Base-by-base conservation (phyloP, 805 yeast genomes). In the Candida succiphila region DNA sequence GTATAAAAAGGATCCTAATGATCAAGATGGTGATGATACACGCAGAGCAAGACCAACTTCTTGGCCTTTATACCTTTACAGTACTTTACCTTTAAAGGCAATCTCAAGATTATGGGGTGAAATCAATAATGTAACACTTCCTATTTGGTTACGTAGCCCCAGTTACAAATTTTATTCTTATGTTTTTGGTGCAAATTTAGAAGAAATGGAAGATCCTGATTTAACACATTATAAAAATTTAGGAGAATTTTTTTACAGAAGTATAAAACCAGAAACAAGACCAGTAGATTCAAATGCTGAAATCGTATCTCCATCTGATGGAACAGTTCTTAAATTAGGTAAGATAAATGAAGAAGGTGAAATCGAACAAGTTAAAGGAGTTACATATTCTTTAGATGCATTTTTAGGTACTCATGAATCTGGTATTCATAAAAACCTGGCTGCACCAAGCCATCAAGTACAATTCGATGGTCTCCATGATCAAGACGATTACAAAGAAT, bases 311-410 rank as follows among this genome's bases (percentile, higher is more conserved):
- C 99, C 99, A 3, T 77, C 95, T 37, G 99, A 92, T 58, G 99
- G 99, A 17, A 78, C 72, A 42, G 80, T 92, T 14, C 62, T 92
- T 38, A 88, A 85, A 46, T 71, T 85, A 38, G 99, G 99, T 17
- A 74, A 84, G 26, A 64, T 66, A 33, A 43, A 44, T 18, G 75
- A 74, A 34, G 70, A 80, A 44, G 95, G 95, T 23, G 84, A 82
- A 44, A 86, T 92, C 39, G 97, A 92, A 56, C 97, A 89, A 56
- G 97, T 92, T 27, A 92, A 92, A 60, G 98, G 98, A 7, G 74
- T 92, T 75, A 85, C 94, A 2, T 92, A 92, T 55, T 78, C 94
- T 2, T 69, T 92, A 13, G 89, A 84, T 43, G 88, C 94, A 8
- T 71, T 92, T 35, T 66, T 92, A 30, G 99, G 99, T 4, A 67